These are phyloP conservation scores for Panicum miliaceum DNA, from an alignment of 176 grass and related monocot species.

Conservation along the genomic window DNA sequence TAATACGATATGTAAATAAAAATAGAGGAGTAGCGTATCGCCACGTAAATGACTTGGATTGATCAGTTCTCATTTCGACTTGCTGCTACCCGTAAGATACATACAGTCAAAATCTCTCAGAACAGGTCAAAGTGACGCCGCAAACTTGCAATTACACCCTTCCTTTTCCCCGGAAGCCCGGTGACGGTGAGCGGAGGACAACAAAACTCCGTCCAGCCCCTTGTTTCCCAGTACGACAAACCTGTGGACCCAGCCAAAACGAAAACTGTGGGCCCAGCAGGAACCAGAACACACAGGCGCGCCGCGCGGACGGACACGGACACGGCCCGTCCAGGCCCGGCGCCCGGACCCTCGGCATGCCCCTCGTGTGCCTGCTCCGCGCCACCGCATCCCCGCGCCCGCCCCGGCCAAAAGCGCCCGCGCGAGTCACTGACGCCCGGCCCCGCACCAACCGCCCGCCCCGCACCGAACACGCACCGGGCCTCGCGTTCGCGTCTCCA, in stretches of 20 bases:
- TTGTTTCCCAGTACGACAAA: neutral
- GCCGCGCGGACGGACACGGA: neutral
- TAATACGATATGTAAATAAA: too few relatives aligned
- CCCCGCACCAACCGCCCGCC: neutral
- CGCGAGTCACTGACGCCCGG: neutral
- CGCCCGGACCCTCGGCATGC: conserved; percentile 2
- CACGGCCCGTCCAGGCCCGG: neutral
- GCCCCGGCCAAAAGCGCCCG: neutral
- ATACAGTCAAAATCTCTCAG: neutral
- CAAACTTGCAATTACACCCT: neutral
- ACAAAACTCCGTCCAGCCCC: neutral
- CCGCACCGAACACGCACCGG: neutral
- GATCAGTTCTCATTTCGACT: neutral
- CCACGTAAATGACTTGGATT: too few relatives aligned
- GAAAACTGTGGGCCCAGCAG: neutral
- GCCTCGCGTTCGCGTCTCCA: too few relatives aligned
- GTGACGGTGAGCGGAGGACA: neutral
- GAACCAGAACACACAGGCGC: neutral
- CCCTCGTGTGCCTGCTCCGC: conserved; percentile 27
- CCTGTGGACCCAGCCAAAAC: neutral
- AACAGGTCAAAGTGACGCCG: neutral
- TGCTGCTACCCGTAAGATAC: neutral
- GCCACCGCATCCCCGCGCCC: conserved; percentile 4
- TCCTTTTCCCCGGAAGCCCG: neutral
- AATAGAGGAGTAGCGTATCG: too few relatives aligned